Evolutionary conservation across 176 grass and related monocot genomes (phyloP).

Genomic region (Poa annua): DNA sequence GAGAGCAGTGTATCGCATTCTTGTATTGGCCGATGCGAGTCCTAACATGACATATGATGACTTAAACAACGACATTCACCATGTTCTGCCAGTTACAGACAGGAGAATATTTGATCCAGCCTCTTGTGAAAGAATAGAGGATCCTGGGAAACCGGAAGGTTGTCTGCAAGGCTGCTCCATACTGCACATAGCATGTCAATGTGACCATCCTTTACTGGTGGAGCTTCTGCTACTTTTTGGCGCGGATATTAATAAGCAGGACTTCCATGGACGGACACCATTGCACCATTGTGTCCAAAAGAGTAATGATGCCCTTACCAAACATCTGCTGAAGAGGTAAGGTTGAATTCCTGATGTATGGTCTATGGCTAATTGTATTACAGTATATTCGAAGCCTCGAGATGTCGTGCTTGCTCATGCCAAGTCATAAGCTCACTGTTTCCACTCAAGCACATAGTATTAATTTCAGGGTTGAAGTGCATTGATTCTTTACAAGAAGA

Average conservation of each 20-base stretch:
- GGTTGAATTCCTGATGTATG: conserved; percentile 20
- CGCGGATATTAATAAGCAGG: conserved; percentile 83
- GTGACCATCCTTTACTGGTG: conserved; percentile 55
- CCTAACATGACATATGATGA: conserved; percentile 77
- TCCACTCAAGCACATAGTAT: neutral
- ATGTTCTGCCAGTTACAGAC: conserved; percentile 48
- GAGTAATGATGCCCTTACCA: conserved; percentile 82
- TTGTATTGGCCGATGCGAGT: conserved; percentile 57
- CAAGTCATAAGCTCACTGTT: conserved; percentile 16
- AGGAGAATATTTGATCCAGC: conserved; percentile 69
- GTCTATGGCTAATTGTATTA: conserved; percentile 6
- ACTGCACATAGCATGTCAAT: conserved; percentile 78
- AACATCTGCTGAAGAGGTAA: conserved; percentile 92
- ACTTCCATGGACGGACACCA: conserved; percentile 89
- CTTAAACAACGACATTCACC: conserved; percentile 54
- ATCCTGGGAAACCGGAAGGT: conserved; percentile 62
- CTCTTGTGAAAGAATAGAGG: conserved; percentile 63
- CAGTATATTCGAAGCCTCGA: conserved; percentile 10
- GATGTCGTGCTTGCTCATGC: conserved; percentile 17
- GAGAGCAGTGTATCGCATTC: conserved; percentile 65
- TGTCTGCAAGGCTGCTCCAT: conserved; percentile 88
- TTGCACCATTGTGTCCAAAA: conserved; percentile 85
- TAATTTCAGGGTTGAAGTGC: conserved; percentile 3
- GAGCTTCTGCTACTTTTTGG: conserved; percentile 92
- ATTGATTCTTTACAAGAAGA: conserved; percentile 16